Base-by-base conservation (phyloP, 345 rosid genomes). In the Leavenworthia alabamica region DNA sequence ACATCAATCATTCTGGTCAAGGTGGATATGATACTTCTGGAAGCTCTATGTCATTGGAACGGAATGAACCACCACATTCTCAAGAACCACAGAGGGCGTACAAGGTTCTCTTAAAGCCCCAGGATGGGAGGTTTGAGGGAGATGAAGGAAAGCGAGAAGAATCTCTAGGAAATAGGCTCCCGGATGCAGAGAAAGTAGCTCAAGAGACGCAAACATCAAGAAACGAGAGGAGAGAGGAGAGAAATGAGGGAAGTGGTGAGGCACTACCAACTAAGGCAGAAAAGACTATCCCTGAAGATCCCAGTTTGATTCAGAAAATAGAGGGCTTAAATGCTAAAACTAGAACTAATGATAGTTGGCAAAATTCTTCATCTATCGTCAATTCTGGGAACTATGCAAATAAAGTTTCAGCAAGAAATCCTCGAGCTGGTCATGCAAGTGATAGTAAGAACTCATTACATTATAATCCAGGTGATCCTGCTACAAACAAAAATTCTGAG, bases 291-390 rank as follows among this genome's bases (percentile, higher is more conserved):
- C 53, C 83, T 15, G 81, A 67, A 75, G 93, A 81, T 77, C 66
- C 86, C 44, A 77, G 71, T 76, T 75, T 88, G 74, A 84, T 94
- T 64, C 83, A 81, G 82, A 88, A 94, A 79, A 86, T 94, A 56
- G 89, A 94, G 77, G 81, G 89, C 59, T 71, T 94, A 70, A 94
- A 90, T 77, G 85, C 85, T 4, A 94, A 84, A 80, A 77, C 80
- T 3, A 84, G 90, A 39, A 81, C 77, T 43, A 68, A 76, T 60
- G 94, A 80, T 73, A 82, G 73, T 50, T 68, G 75, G 42, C 71
- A 61, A 58, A 91, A 80, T 63, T 62, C 57, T 59, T 48, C 73
- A 41, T 66, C 76, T 54, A 59, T 54, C 55, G 64, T 73, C 42
- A 64, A 74, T 61, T 49, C 76, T 39, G 76, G 60, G 65, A 67